Conservation (phyloP, 257 asterid species). For the Gentiana straminea region DNA sequence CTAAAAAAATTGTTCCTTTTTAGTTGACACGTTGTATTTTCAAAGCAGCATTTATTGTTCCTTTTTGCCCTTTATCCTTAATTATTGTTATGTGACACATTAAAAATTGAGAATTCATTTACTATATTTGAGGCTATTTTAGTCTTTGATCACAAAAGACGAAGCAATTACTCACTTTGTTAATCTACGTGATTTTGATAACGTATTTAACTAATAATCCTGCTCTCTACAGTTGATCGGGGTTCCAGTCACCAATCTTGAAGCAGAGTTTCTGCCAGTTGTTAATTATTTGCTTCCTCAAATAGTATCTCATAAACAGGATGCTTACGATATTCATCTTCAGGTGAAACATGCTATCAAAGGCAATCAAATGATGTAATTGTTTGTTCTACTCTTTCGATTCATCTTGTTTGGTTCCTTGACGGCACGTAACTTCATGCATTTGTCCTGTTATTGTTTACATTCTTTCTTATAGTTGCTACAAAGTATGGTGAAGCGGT, state of each 20-base stretch:
- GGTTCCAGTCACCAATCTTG: constrained; percentile 72
- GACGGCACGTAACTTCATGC: too few relatives aligned
- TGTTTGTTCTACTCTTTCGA: neutral
- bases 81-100: too few relatives aligned
- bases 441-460: neutral
- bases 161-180: too few relatives aligned
- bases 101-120: too few relatives aligned
- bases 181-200: too few relatives aligned
- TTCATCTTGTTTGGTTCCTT: neutral
- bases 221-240: constrained; percentile 66
- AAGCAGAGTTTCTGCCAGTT: constrained; percentile 87
- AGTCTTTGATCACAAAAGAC: too few relatives aligned
- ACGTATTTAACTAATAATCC: neutral
- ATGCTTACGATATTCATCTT: constrained; percentile 68
- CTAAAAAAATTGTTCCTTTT: too few relatives aligned
- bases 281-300: constrained; percentile 68
- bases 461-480: constrained; percentile 51
- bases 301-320: constrained; percentile 77
- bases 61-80: too few relatives aligned
- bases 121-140: too few relatives aligned
- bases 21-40: too few relatives aligned
- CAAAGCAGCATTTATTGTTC: too few relatives aligned
- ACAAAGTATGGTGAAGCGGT: constrained; percentile 67
- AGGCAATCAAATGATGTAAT: neutral
- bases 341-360: constrained; percentile 46